Evolutionary conservation across 495 filamentous ascomycete species (phyloP).

Genomic region (Xylaria scruposa): DNA sequence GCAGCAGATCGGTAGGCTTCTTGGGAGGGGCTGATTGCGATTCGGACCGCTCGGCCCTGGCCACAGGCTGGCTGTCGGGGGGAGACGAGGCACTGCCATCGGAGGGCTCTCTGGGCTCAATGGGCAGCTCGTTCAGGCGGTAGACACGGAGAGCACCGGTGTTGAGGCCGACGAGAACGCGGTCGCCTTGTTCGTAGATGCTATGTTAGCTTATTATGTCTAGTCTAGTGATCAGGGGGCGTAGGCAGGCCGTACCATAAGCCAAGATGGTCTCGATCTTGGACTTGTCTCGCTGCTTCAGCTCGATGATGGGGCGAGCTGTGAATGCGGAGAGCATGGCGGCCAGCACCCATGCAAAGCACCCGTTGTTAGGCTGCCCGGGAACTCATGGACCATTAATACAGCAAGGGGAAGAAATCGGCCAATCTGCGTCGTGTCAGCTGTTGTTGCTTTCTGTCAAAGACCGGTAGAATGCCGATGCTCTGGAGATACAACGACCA

Average conservation of each 20-base stretch:
- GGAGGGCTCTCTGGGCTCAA: slow-evolving; percentile 23
- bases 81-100: slow-evolving; percentile 28
- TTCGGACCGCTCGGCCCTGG: slow-evolving; percentile 18
- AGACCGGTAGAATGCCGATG: too few relatives aligned
- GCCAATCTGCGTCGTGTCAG: neutral
- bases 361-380: slow-evolving; percentile 24
- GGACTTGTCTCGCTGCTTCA: slow-evolving; percentile 91
- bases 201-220: slow-evolving; percentile 11
- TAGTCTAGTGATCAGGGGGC: neutral
- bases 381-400: slow-evolving; percentile 22
- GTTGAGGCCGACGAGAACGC: slow-evolving; percentile 87
- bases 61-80: slow-evolving; percentile 8
- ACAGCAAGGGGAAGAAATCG: neutral
- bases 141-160: slow-evolving; percentile 90
- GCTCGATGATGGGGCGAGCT: slow-evolving; percentile 94
- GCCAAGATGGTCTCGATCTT: slow-evolving; percentile 93
- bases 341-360: slow-evolving; percentile 35
- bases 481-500: neutral
- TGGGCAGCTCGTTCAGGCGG: slow-evolving; percentile 72
- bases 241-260: slow-evolving; percentile 63
- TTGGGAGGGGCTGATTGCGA: slow-evolving; percentile 34
- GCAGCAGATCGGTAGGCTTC: slow-evolving; percentile 81
- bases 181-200: slow-evolving; percentile 65
- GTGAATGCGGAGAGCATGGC: slow-evolving; percentile 98
- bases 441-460: neutral